Evolutionary conservation across 2,329 filamentous ascomycete genomes (phyloP), one percentile per base, ranked within the genome.

Genomic region (Nigrospora osmanthi): DNA sequence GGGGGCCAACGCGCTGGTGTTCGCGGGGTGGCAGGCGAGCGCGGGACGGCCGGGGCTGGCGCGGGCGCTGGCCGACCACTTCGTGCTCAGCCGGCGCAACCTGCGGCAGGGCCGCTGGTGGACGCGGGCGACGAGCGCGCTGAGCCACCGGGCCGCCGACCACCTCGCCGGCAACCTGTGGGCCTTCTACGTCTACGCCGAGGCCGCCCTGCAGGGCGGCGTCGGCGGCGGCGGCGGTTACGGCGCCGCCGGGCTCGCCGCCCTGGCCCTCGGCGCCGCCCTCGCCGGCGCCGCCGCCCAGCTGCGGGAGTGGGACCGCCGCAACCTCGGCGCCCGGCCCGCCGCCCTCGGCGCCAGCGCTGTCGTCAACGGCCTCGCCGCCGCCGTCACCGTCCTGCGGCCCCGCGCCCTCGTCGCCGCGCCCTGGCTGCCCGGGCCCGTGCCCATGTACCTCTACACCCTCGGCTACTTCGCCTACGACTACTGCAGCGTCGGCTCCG

Each of bases 161-260:
- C 44, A 49, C 41, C 33, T 49, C 6, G 17, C 35, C 15, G 28
- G 38, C 31, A 47, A 47, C 38, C 41, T 49, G 47, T 15, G 28
- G 6, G n/a, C 41, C n/a, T 44, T 49, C 37, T 33, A 40, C 15
- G 33, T 33, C 7, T 49, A 38, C 41, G 36, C 41, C 14, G 17
- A 16, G n/a, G n/a, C n/a, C n/a, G n/a, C n/a, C n/a, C n/a, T n/a
- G n/a, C n/a, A n/a, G n/a, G n/a, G n/a, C n/a, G n/a, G n/a, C n/a
- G n/a, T n/a, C n/a, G n/a, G n/a, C n/a, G n/a, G n/a, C n/a, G n/a
- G n/a, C n/a, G n/a, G n/a, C n/a, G 37, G 41, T 9, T 10, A 32
- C 11, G 15, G n/a, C 7, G 31, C 40, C 3, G 15, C n/a, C 11
- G 35, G 19, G 6, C 31, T 42, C 12, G 32, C 17, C 13, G 11